Percentiles rank a stretch among this genome's conserved stretches.
phyloP scores from a whole-genome alignment of 2,329 filamentous ascomycete genomes.

The Exophiala aquamarina region DNA sequence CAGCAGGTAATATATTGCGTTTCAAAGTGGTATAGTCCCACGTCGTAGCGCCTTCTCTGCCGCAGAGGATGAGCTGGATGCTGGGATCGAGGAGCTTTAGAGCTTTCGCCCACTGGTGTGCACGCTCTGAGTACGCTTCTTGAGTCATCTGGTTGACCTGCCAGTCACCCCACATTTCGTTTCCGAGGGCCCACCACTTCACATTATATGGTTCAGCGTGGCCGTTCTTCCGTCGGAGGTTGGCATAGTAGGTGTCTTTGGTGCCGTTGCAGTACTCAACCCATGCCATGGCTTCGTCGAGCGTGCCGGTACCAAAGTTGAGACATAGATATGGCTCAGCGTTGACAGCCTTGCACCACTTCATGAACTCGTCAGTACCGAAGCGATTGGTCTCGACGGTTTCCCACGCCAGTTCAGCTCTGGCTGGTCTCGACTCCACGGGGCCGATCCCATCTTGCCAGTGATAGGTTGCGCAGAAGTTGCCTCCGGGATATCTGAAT shows the following conservation, averaged over 20 bases:
- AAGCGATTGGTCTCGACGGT: slow-evolving; percentile 72
- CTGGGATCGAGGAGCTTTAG: slow-evolving; percentile 58
- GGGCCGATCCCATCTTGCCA: slow-evolving; percentile 82
- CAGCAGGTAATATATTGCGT: slow-evolving; percentile 59
- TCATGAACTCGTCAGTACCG: slow-evolving; percentile 83
- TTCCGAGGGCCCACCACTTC: slow-evolving; percentile 84
- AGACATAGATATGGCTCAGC: slow-evolving; percentile 78
- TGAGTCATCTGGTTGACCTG: slow-evolving; percentile 61
- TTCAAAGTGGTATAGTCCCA: slow-evolving; percentile 76
- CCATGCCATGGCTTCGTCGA: slow-evolving; percentile 57
- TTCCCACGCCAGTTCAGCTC: slow-evolving; percentile 77
- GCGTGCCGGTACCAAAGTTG: slow-evolving; percentile 74
- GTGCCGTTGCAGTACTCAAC: slow-evolving; percentile 83
- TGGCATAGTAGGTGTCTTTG: slow-evolving; percentile 78
- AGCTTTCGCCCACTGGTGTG: slow-evolving; percentile 35
- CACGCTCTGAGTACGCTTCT: slow-evolving; percentile 59
- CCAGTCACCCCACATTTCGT: slow-evolving; percentile 64
- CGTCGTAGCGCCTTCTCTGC: slow-evolving; percentile 64
- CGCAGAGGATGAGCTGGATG: slow-evolving; percentile 71
- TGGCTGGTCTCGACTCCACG: slow-evolving; percentile 63
- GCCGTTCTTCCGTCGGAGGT: slow-evolving; percentile 73
- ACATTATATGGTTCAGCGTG: slow-evolving; percentile 74
- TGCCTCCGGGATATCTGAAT: slow-evolving; percentile 71
- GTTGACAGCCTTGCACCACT: slow-evolving; percentile 71
- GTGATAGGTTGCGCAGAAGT: slow-evolving; percentile 82